Base-by-base conservation (phyloP, 768 basidiomycete species). In the Lentinula sp. region DNA sequence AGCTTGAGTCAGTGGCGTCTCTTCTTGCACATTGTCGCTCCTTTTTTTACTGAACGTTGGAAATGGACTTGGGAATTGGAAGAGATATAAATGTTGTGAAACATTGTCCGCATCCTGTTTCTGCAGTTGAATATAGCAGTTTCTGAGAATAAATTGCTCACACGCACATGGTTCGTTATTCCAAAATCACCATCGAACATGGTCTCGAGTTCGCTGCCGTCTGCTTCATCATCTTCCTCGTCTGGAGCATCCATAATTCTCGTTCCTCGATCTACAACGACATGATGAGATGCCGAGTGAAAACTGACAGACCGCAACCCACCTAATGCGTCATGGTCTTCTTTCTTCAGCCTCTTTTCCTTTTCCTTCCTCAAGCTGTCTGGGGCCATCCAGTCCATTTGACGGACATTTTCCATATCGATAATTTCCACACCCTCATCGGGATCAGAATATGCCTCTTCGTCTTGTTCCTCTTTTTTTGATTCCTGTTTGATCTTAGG, bases 301-400 rank as follows among this genome's bases (percentile, higher is more conserved):
- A 34, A 18, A 13, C 23, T 5, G 18, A 16, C 23, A 57, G 18
- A 46, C 4, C 23, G 23, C 59, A 28, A 39, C 31, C 6, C 32
- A 49, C 61, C 64, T 46, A 18, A 65, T 21, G 69, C 67, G 45
- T 69, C 65, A 6, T 55, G 53, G 49, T 80, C 79, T 66, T 85
- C 83, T 49, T 76, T 78, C 70, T 84, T 84, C 10, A 74, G 69
- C 49, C 66, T 61, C 10, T 66, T 68, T 57, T 76, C 74, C 62
- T 73, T 77, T 58, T 85, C 83, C 64, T 76, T 85, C 59, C 75
- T 77, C 59, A 93, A 68, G 62, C 80, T 85, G 68, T 93, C 90
- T 0, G 92, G 92, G 7, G 92, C 92, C 87, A 91, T 91, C 85
- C 87, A 92, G 70, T 94, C 92, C 84, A 94, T 84, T 63, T 85